Evolutionary conservation across 345 rosid genomes (phyloP), one percentile per base, ranked within the genome.

Genomic region (Pistacia vera): DNA sequence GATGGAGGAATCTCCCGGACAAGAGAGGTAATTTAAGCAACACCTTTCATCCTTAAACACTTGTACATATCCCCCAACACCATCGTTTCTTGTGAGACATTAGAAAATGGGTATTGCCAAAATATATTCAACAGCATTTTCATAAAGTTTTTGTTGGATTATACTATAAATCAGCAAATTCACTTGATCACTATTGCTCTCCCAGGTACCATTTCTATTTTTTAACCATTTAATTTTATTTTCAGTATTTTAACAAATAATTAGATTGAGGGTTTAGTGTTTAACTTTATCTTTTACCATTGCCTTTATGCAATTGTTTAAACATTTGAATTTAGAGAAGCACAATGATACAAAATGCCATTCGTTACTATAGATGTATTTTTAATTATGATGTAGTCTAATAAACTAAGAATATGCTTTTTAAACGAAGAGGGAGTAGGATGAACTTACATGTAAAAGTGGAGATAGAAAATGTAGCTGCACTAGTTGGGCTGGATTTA

Each of bases 1-100:
- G 93, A 92, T 83, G 95, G 95, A 75, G 83, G 74, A 83, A 84
- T 57, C 64, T 82, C 85, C 41, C 82, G 59, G 74, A 79, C 70
- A 72, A 83, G 88, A 87, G 82, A 86, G 95, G 93, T 92, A 89
- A 44, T 55, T 51, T 30, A 13, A 61, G 44, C 25, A 73, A 49
- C 35, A 12, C n/a, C 13, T 4, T 11, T 17, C n/a, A 4, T 16
- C 18, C 54, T 20, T 13, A 16, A 54, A 54, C 57, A 54, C 30
- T 5, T 8, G 28, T n/a, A 3, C 16, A 22, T 38, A 38, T 38
- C 11, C 63, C 33, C 35, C 11, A 17, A 51, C 14, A 33, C 28
- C 57, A 25, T 11, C 57, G 18, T 49, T 52, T 22, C 4, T 17
- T 5, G 17, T 17, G 11, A 4, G 18, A 6, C 8, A 41, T 72